A percentile compares a stretch with the other conserved stretches of the same genome.
Conservation (phyloP, 495 filamentous ascomycete genomes). For the Mycothermus thermophilus region DNA sequence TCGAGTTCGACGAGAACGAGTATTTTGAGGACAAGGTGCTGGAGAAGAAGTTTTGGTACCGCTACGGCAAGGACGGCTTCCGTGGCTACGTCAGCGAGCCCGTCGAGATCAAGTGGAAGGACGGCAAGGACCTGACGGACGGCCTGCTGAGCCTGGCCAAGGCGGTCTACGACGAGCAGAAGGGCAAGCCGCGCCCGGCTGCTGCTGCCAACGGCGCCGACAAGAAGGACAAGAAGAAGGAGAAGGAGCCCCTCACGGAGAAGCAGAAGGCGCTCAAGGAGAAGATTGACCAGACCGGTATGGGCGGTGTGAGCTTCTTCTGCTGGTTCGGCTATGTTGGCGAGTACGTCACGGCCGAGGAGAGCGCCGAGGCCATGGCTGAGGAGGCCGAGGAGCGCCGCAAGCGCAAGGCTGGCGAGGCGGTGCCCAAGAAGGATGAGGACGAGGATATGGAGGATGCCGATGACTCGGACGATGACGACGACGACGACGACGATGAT, state of each 20-base stretch:
- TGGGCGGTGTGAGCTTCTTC: slow-evolving; percentile 64
- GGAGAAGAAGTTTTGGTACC: slow-evolving; percentile 82
- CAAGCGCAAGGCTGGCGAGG: slow-evolving; percentile 43
- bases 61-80: slow-evolving; percentile 50
- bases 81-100: slow-evolving; percentile 70
- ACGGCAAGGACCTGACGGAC: slow-evolving; percentile 65
- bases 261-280: slow-evolving; percentile 39
- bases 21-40: slow-evolving; percentile 60
- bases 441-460: slow-evolving; percentile 27
- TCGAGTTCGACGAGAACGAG: slow-evolving; percentile 54
- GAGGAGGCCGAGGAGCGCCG: slow-evolving; percentile 44
- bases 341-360: slow-evolving; percentile 50
- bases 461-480: slow-evolving; percentile 39
- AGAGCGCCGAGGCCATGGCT: slow-evolving; percentile 44
- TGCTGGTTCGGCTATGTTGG: slow-evolving; percentile 71
- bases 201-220: too few species aligned
- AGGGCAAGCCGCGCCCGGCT: slow-evolving; percentile 27
- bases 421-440: slow-evolving; percentile 35
- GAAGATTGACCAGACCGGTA: slow-evolving; percentile 41
- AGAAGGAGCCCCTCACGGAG: slow-evolving; percentile 26
- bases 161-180: slow-evolving; percentile 53
- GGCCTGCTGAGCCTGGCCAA: slow-evolving; percentile 61
- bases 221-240: slow-evolving; percentile 31
- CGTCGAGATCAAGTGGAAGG: slow-evolving; percentile 78
- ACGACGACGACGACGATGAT: slow-evolving; percentile 39